Percentiles rank a stretch among this genome's conserved stretches.
Conservation (phyloP, 2,329 filamentous ascomycete genomes). For the Sporothrix brunneoviolacea region DNA sequence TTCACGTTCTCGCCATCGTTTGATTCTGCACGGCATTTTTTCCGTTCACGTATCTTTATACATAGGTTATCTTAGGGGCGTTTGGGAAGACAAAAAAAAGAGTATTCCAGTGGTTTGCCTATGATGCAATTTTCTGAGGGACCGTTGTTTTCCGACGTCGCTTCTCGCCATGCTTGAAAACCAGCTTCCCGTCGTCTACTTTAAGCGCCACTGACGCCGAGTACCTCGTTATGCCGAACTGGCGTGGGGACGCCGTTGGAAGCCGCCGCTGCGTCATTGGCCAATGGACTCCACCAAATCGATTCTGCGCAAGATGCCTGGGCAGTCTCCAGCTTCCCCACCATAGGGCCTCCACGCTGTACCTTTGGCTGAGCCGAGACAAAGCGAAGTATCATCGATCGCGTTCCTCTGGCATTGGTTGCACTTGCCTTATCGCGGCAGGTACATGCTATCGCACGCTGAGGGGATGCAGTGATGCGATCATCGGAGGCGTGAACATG, state of each 20-base stretch:
- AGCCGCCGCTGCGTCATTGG: slow-evolving; percentile 1
- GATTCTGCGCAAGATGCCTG: too few relatives aligned
- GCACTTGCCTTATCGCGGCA: slow-evolving; percentile 6
- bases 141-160: too few relatives aligned
- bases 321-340: neutral
- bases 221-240: slow-evolving; percentile 5
- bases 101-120: too few relatives aligned
- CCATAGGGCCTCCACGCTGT: neutral
- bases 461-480: neutral
- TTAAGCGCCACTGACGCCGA: too few relatives aligned
- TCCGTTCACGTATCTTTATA: neutral
- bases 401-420: neutral
- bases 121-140: too few relatives aligned
- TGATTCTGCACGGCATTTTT: neutral
- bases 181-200: too few relatives aligned
- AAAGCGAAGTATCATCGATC: slow-evolving; percentile 21
- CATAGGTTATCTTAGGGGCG: slow-evolving; percentile 2
- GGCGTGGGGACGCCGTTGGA: neutral
- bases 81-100: slow-evolving; percentile 9
- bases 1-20: neutral
- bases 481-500: slow-evolving; percentile 11
- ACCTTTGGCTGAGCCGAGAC: slow-evolving; percentile 21
- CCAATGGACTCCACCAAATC: too few relatives aligned
- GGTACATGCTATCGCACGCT: slow-evolving; percentile 3
- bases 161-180: too few relatives aligned